Percentiles rank a stretch among this genome's conserved stretches.
phyloP scores from a whole-genome alignment of 164 flowering plant genomes.

The Vitis riparia region DNA sequence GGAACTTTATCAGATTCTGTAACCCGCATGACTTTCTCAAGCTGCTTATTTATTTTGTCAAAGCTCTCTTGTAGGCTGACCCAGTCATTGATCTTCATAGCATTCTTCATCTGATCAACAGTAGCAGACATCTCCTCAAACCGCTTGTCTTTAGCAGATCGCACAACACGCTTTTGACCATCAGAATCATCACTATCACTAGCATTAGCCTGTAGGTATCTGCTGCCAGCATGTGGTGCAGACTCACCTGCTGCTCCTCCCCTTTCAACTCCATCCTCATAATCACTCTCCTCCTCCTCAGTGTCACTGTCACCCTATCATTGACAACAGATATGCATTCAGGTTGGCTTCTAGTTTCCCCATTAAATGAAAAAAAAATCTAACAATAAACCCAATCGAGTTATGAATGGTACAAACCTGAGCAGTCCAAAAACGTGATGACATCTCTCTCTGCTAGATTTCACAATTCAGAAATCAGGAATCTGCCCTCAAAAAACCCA shows the following conservation, averaged over 20 bases:
- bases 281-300: slow-evolving; percentile 52
- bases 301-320: slow-evolving; percentile 57
- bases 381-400: background rate
- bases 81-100: slow-evolving; percentile 95
- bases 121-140: slow-evolving; percentile 75
- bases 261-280: slow-evolving; percentile 30
- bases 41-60: slow-evolving; percentile 86
- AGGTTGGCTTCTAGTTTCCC: no score
- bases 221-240: slow-evolving; percentile 31
- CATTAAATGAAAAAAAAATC: no score
- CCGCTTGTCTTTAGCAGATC: slow-evolving; percentile 81
- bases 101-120: slow-evolving; percentile 88
- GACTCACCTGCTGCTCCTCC: slow-evolving; percentile 25
- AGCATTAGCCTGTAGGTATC: slow-evolving; percentile 40
- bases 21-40: slow-evolving; percentile 86
- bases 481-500: no score
- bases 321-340: background rate
- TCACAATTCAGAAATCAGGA: no score
- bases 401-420: no score
- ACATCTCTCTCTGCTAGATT: no score
- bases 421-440: no score
- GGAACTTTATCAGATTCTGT: slow-evolving; percentile 72
- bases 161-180: slow-evolving; percentile 62
- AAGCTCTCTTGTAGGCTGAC: slow-evolving; percentile 82
- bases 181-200: slow-evolving; percentile 75